Conservation (phyloP, 1,284 basidiomycete species). For the Ustanciosporium gigantosporum region DNA sequence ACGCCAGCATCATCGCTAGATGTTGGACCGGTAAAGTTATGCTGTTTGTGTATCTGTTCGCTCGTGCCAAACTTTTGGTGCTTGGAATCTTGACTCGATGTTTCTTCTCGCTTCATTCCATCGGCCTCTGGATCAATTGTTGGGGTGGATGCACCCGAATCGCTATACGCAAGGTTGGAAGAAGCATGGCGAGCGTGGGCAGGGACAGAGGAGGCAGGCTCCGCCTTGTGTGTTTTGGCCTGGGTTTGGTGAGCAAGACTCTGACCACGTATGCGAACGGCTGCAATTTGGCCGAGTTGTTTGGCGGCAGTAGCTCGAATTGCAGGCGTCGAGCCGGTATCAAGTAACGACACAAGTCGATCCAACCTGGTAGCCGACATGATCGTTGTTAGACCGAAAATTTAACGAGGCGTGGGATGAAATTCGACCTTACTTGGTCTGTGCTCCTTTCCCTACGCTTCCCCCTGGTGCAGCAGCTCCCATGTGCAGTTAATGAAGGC, state of each 20-base stretch:
- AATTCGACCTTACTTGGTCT: too few relatives aligned
- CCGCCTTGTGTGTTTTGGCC: conserved; percentile 8
- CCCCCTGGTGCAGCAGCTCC: too few relatives aligned
- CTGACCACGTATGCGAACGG: conserved; percentile 64
- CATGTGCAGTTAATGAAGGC: too few relatives aligned
- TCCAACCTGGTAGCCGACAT: conserved; percentile 68
- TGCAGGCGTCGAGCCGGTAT: conserved; percentile 82
- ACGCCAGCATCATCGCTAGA: conserved; percentile 8
- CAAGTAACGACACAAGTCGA: conserved; percentile 84
- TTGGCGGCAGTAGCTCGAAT: conserved; percentile 87
- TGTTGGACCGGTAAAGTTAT: conserved; percentile 25
- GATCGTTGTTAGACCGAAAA: too few relatives aligned
- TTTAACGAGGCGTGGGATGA: too few relatives aligned
- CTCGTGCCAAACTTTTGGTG: conserved; percentile 24
- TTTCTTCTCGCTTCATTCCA: conserved; percentile 6
- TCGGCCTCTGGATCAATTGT: conserved; percentile 28
- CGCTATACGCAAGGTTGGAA: neutral
- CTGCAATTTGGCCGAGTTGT: conserved; percentile 84
- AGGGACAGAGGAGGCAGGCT: neutral
- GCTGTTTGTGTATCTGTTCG: conserved; percentile 32
- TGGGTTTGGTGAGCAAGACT: conserved; percentile 31
- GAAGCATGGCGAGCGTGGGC: neutral
- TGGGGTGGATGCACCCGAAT: conserved; percentile 28
- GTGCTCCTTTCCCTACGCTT: too few relatives aligned
- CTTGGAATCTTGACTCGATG: neutral